These are phyloP conservation scores for Syzygium oleosum DNA, from an alignment of 345 rosid species.

Conservation along the genomic window DNA sequence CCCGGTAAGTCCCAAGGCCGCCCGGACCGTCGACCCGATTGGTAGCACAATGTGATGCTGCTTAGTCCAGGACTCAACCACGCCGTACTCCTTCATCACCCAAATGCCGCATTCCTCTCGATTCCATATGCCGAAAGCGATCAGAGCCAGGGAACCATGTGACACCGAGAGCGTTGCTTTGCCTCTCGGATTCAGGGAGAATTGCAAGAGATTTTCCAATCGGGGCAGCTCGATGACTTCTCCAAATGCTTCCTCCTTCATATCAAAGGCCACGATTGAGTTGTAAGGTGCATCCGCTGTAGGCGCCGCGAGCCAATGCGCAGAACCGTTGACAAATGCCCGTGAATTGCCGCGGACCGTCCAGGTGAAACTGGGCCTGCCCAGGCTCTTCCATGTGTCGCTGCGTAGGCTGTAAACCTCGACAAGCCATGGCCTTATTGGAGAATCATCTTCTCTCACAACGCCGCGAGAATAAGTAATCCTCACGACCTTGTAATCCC, in stretches of 20 bases:
- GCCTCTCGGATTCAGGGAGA: neutral
- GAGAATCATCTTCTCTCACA: neutral
- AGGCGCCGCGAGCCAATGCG: neutral
- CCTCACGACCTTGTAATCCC: neutral
- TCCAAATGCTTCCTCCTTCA: neutral
- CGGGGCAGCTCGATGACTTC: neutral
- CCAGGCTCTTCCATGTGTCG: neutral
- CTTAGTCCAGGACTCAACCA: neutral
- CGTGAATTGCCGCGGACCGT: neutral
- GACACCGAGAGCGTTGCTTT: neutral
- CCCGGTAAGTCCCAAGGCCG: neutral
- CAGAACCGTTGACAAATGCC: neutral
- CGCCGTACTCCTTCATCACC: neutral
- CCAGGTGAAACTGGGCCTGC: neutral
- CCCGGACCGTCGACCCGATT: neutral
- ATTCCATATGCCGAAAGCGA: neutral
- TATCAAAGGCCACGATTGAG: neutral
- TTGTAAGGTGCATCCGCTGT: neutral
- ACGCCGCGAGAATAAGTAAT: neutral
- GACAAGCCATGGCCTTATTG: neutral
- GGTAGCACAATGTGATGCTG: neutral
- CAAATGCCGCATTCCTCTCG: neutral
- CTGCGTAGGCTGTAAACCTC: neutral
- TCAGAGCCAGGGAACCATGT: neutral
- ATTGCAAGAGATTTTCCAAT: neutral